These are phyloP conservation scores for Fusarium pseudograminearum DNA, from an alignment of 2,329 filamentous ascomycete genomes.

Conservation along the genomic window DNA sequence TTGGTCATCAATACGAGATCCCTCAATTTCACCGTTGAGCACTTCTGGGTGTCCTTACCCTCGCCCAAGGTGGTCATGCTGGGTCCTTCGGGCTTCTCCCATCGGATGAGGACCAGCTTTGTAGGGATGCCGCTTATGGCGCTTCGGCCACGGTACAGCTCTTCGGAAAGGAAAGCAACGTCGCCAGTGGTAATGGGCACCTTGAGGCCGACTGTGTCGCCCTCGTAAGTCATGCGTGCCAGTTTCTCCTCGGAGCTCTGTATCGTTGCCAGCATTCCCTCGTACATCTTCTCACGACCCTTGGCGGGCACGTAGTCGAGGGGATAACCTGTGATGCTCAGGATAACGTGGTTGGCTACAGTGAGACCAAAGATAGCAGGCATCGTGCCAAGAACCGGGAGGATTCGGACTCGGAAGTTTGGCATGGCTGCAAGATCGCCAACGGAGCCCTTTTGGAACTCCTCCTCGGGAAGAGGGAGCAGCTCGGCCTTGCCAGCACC, in stretches of 20 bases:
- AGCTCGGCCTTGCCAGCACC: slow-evolving; percentile 92
- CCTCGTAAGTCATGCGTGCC: slow-evolving; percentile 58
- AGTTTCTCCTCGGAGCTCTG: slow-evolving; percentile 85
- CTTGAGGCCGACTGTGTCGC: slow-evolving; percentile 73
- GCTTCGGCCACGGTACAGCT: slow-evolving; percentile 87
- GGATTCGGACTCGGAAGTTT: slow-evolving; percentile 93
- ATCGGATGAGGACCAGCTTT: slow-evolving; percentile 82
- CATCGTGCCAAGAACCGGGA: slow-evolving; percentile 97
- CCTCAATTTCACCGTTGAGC: slow-evolving; percentile 73
- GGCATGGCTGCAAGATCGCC: slow-evolving; percentile 89
- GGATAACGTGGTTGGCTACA: slow-evolving; percentile 91
- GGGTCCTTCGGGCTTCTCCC: slow-evolving; percentile 73
- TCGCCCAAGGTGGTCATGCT: slow-evolving; percentile 72
- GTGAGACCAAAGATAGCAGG: slow-evolving; percentile 95
- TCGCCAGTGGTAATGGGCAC: slow-evolving; percentile 83
- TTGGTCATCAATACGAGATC: slow-evolving; percentile 93
- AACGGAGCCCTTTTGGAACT: slow-evolving; percentile 87
- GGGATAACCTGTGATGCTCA: slow-evolving; percentile 84
- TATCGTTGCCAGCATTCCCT: slow-evolving; percentile 79
- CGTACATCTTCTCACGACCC: slow-evolving; percentile 90
- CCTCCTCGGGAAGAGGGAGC: slow-evolving; percentile 86
- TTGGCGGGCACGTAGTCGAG: slow-evolving; percentile 86
- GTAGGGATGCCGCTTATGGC: slow-evolving; percentile 85
- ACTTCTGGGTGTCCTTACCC: slow-evolving; percentile 79
- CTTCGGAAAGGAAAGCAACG: slow-evolving; percentile 88